Evolutionary conservation across 306 rosid species (phyloP).

Genomic region (Clitoria ternatea): DNA sequence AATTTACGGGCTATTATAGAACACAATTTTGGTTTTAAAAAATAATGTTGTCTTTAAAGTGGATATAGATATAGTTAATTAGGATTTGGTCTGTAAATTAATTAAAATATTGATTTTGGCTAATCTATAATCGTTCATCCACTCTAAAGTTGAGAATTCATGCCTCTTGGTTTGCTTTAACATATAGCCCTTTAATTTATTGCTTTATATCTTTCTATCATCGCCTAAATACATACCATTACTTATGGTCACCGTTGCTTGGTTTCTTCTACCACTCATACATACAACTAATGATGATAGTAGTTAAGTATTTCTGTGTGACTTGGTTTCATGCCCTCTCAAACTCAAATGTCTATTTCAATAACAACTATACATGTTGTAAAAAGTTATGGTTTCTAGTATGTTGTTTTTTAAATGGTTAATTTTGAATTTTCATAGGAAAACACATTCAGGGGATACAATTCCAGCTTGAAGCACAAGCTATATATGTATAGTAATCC

Average conservation of each 20-base stretch:
- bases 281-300: constrained; percentile 11
- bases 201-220: background rate
- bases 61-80: constrained; percentile 1
- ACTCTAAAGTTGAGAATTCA: constrained; percentile 25
- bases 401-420: background rate
- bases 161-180: constrained; percentile 33
- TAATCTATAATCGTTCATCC: constrained; percentile 41
- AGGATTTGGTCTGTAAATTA: background rate
- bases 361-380: background rate
- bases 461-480: background rate
- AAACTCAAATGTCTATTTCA: background rate
- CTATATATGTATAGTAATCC: constrained; percentile 4
- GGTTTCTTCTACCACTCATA: background rate
- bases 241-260: constrained; percentile 20
- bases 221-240: constrained; percentile 37
- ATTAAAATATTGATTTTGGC: background rate
- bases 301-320: background rate
- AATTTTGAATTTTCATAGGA: background rate
- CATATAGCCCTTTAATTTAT: constrained; percentile 23
- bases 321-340: background rate
- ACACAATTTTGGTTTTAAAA: background rate
- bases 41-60: background rate
- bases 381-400: background rate
- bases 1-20: too few relatives aligned
- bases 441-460: background rate